These are phyloP conservation scores for Kluyveromyces dobzhanskii DNA, from an alignment of 805 yeast species.

Conservation along the genomic window DNA sequence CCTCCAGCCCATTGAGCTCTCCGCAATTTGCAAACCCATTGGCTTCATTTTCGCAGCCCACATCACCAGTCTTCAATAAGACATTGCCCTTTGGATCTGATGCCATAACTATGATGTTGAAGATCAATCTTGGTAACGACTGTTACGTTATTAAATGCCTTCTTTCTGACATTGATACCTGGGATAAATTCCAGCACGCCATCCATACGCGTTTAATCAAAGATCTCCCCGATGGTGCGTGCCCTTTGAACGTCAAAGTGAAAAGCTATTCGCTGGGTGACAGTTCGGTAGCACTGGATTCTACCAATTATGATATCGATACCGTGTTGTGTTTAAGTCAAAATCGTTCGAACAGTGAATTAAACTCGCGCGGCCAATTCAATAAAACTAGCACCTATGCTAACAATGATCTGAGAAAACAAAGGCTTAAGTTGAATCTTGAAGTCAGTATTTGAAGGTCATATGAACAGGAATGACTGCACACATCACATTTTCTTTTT, in stretches of 20 bases:
- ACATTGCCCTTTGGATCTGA: neutral
- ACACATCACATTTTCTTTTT: too few relatives aligned
- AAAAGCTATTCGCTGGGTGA: neutral
- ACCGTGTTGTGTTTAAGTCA: neutral
- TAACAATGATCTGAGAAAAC: neutral
- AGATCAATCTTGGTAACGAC: slow-evolving; percentile 14
- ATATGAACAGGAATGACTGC: too few relatives aligned
- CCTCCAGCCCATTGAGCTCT: neutral
- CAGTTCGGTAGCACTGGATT: neutral
- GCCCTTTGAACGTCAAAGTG: neutral
- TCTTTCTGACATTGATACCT: slow-evolving; percentile 8
- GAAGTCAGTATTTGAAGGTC: neutral
- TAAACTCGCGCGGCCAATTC: neutral
- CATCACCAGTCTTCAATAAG: neutral
- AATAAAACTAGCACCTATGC: neutral
- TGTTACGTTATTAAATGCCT: slow-evolving; percentile 17
- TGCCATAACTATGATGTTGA: slow-evolving; percentile 12
- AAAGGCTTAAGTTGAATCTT: neutral
- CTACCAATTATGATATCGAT: neutral
- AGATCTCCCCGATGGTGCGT: slow-evolving; percentile 1
- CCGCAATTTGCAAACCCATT: neutral
- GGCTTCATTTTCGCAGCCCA: neutral
- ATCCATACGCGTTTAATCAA: slow-evolving; percentile 5
- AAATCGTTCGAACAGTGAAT: neutral
- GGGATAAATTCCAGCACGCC: slow-evolving; percentile 8